These are phyloP conservation scores for Catunica adiposa DNA, from an alignment of 2,329 filamentous ascomycete genomes.

Conservation along the genomic window DNA sequence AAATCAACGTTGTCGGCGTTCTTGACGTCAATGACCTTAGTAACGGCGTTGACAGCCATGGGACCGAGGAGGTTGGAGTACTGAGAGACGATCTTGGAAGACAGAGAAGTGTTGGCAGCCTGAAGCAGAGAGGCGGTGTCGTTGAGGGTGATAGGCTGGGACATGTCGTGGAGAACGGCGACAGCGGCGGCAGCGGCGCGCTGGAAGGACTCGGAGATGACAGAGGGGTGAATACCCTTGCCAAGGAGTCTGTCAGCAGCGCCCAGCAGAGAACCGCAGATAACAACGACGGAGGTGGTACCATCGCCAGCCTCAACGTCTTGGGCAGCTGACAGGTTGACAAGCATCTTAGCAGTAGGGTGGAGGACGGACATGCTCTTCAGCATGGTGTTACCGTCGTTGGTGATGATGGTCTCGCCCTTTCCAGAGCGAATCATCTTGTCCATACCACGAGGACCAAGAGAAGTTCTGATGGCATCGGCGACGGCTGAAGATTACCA, in stretches of 20 bases:
- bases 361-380: constrained; percentile 99
- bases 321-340: constrained; percentile 90
- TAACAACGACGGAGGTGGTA: constrained; percentile 94
- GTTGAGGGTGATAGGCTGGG: constrained; percentile 73
- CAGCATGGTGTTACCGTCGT: constrained; percentile 98
- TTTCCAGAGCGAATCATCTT: constrained; percentile 98
- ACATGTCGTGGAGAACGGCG: constrained; percentile 84
- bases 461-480: constrained; percentile 91
- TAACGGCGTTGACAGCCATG: constrained; percentile 93
- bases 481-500: constrained; percentile 53
- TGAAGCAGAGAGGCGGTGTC: constrained; percentile 85
- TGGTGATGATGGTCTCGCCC: constrained; percentile 97
- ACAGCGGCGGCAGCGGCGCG: constrained; percentile 81
- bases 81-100: constrained; percentile 96
- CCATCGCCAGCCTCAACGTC: constrained; percentile 97
- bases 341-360: constrained; percentile 98
- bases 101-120: constrained; percentile 90
- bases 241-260: constrained; percentile 78
- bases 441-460: constrained; percentile 95
- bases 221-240: constrained; percentile 93
- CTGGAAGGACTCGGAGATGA: constrained; percentile 96
- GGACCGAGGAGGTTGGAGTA: constrained; percentile 89
- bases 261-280: constrained; percentile 84
- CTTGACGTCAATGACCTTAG: constrained; percentile 89
- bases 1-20: constrained; percentile 93